Evolutionary conservation across 2,329 filamentous ascomycete genomes (phyloP), one percentile per base, ranked within the genome.

Genomic region (Nigrospora oryzae): DNA sequence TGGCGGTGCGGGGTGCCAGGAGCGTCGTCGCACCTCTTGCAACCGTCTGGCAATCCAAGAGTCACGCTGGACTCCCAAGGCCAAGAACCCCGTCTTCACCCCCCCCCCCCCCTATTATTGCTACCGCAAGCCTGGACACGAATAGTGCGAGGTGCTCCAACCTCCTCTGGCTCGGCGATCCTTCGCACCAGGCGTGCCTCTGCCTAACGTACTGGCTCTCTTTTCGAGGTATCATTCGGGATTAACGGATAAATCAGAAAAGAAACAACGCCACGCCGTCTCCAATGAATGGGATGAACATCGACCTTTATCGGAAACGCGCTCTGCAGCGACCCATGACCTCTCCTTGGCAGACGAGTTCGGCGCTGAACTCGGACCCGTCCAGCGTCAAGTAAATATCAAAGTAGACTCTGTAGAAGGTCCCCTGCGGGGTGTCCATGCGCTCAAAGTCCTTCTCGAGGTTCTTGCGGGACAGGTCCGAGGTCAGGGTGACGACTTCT

Each of bases 361-460:
- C 93, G 43, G 93, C 93, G 56, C 93, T 97, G 73, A 98, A 97
- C 65, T 98, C 93, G 43, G 88, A 95, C 17, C 93, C 93, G 60
- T 98, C 93, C 14, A 98, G 83, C 0, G 93, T 97, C 53, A 98
- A 80, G 66, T 95, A 94, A 53, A 85, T 84, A 55, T 84, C 81
- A 54, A 84, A 84, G 65, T 84, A 85, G 50, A 85, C 81, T 51
- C 89, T 83, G 73, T 95, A 95, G 66, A 95, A 95, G 4, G 88
- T 94, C 50, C 93, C 93, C 65, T 98, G 91, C 6, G 93, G 90
- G 1, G 93, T 97, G 64, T 97, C 93, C 93, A 97, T 97, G 62
- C 93, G 83, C 70, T 98, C 93, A 60, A 98, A 98, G 65, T 98
- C 93, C 69, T 96, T 97, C 67, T 98, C 93, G 12, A 98, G 83